Conservation (phyloP, 129 eudicot species). For the Flaveria bidentis region DNA sequence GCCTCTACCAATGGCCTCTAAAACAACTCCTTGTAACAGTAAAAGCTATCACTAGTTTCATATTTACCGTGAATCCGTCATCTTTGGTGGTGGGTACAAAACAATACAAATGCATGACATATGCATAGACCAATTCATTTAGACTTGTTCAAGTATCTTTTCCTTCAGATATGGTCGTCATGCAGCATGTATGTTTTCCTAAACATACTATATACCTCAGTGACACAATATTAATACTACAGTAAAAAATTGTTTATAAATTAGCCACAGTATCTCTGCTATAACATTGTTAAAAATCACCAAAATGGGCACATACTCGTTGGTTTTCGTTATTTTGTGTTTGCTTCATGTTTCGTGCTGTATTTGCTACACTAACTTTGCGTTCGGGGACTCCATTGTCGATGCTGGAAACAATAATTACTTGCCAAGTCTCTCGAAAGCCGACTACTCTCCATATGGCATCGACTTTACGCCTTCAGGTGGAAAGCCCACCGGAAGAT, state of each 20-base stretch:
- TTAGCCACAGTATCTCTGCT: not conserved
- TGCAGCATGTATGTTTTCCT: constrained; percentile 34
- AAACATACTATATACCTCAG: constrained; percentile 24
- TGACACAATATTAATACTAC: not conserved
- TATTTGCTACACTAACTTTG: constrained; percentile 40
- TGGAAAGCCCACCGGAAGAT: constrained; percentile 71
- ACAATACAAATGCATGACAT: constrained; percentile 25
- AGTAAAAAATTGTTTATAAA: constrained; percentile 10
- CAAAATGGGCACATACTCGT: constrained; percentile 11
- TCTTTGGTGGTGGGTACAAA: constrained; percentile 12
- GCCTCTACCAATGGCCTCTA: no score
- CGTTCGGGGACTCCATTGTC: constrained; percentile 65
- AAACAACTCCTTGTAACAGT: no score
- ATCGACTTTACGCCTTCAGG: constrained; percentile 60
- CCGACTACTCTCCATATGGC: constrained; percentile 73
- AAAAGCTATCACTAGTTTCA: not conserved
- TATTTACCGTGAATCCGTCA: constrained; percentile 17
- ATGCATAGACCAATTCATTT: constrained; percentile 39
- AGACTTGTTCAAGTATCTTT: constrained; percentile 43
- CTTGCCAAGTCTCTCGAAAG: constrained; percentile 59
- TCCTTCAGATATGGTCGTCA: constrained; percentile 41
- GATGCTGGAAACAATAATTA: constrained; percentile 68
- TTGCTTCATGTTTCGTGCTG: constrained; percentile 30
- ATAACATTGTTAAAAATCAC: not conserved
- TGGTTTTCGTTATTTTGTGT: constrained; percentile 7